These are phyloP conservation scores for Peronospora farinosa DNA, from an alignment of 352 stramenopile genomes.

Conservation along the genomic window DNA sequence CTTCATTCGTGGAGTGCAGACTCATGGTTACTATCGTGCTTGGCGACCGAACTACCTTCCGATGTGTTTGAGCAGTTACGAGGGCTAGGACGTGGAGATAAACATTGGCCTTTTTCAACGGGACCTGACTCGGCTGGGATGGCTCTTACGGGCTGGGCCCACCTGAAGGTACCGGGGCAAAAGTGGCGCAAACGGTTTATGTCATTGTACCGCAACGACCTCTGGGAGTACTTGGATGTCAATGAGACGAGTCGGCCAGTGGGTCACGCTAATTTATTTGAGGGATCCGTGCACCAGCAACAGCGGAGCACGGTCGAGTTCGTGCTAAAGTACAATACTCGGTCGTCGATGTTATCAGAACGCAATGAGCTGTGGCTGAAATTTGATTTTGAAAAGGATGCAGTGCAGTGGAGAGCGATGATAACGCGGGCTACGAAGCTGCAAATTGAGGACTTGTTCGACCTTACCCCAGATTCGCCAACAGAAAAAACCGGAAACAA, in stretches of 20 bases:
- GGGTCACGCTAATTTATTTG: conserved; percentile 68
- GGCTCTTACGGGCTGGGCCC: conserved; percentile 41
- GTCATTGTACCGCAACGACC: conserved; percentile 61
- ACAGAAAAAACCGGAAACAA: conserved; percentile 32
- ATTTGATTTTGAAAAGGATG: conserved; percentile 44
- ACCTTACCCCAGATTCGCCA: conserved; percentile 45
- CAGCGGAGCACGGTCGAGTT: conserved; percentile 49
- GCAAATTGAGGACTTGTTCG: conserved; percentile 63
- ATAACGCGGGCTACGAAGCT: conserved; percentile 36
- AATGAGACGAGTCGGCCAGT: conserved; percentile 52
- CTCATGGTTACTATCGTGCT: conserved; percentile 60
- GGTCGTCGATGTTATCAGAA: conserved; percentile 39
- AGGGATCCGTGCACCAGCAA: conserved; percentile 50
- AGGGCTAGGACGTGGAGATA: conserved; percentile 23
- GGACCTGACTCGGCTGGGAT: conserved; percentile 15
- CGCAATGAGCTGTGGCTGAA: conserved; percentile 61
- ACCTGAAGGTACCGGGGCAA: conserved; percentile 53
- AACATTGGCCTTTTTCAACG: conserved; percentile 15
- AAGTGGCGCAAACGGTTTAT: conserved; percentile 69
- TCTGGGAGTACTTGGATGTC: conserved; percentile 74
- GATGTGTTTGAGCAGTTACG: conserved; percentile 55
- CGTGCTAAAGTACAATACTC: conserved; percentile 50
- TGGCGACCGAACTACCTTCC: conserved; percentile 54
- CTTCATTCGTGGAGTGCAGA: conserved; percentile 46
- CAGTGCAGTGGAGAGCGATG: conserved; percentile 34